These are phyloP conservation scores for Gnomoniopsis sp. DNA, from an alignment of 2,329 filamentous ascomycete species.

Conservation along the genomic window DNA sequence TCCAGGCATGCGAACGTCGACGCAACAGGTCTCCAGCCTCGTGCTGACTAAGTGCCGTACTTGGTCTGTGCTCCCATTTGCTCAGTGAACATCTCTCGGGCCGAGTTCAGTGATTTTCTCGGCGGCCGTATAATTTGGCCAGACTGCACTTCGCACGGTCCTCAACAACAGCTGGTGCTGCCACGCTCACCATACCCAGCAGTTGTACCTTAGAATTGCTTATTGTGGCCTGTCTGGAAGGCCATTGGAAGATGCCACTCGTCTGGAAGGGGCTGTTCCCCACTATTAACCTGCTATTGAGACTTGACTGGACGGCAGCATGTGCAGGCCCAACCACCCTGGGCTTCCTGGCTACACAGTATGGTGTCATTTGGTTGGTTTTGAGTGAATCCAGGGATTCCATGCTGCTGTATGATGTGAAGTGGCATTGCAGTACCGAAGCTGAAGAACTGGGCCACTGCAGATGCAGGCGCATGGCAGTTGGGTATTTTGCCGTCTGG, in stretches of 20 bases:
- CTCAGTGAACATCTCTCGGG: background rate
- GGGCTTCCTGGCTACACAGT: no score
- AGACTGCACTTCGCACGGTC: no score
- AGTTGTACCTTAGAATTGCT: background rate
- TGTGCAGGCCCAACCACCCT: background rate
- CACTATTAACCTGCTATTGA: background rate
- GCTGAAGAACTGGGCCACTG: background rate
- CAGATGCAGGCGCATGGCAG: background rate
- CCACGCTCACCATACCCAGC: no score
- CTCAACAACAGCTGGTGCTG: no score
- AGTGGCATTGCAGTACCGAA: background rate
- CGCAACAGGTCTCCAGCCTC: constrained; percentile 14
- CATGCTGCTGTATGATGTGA: background rate
- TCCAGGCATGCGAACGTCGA: constrained; percentile 19
- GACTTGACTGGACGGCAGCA: background rate
- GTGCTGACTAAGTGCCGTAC: constrained; percentile 7
- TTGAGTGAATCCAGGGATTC: no score
- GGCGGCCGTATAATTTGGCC: no score
- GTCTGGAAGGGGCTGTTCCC: background rate
- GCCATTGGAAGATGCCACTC: background rate
- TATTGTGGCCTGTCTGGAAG: background rate
- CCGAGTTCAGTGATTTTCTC: no score
- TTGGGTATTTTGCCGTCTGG: no score
- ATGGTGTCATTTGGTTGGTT: no score
- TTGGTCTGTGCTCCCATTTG: constrained; percentile 2